Evolutionary conservation across 306 rosid species (phyloP), one percentile per base, ranked within the genome.

Genomic region (Lathyrus oleraceus): DNA sequence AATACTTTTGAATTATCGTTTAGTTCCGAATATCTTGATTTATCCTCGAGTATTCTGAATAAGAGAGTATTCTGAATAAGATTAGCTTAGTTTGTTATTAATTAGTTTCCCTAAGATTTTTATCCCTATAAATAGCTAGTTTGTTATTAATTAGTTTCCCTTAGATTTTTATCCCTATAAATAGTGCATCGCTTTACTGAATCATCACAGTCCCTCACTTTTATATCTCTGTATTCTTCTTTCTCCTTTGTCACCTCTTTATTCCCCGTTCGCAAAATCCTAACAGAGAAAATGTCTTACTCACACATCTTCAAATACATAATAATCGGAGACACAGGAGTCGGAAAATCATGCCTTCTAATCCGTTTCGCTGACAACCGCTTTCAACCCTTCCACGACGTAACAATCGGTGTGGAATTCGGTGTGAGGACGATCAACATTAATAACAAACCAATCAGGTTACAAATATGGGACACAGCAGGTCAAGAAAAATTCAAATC

Each of bases 281-380:
- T 16, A 2, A 47, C 2, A 38, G 48, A 16, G 17, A 30, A 39
- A 60, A 60, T 94, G 98, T 94, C 96, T 27, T 88, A 94, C 90
- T 91, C 96, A 0, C 87, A 94, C 20, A 90, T 88, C 28, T 94
- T 94, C 95, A 94, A 94, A 81, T 90, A 88, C 81, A 94, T 94
- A 83, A 94, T 94, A 80, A 94, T 94, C 81, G 97, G 97, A 23
- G 98, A 94, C 73, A 94, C 92, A 12, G 97, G 98, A 12, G 98
- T 94, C 19, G 98, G 98, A 10, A 94, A 90, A 82, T 94, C 98
- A 53, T 94, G 97, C 59, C 96, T 94, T 72, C 84, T 85, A 75
- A 5, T 56, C 23, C 61, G 0, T 23, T 5, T 25, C 38, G 12
- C 17, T 4, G 38, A 56, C 61, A 23, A 56, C 17, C 17, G 36